A percentile compares a stretch with the other conserved stretches of the same genome.
Evolutionary conservation across 75 land plant species (phyloP).

Genomic region (Pinus albicaulis): DNA sequence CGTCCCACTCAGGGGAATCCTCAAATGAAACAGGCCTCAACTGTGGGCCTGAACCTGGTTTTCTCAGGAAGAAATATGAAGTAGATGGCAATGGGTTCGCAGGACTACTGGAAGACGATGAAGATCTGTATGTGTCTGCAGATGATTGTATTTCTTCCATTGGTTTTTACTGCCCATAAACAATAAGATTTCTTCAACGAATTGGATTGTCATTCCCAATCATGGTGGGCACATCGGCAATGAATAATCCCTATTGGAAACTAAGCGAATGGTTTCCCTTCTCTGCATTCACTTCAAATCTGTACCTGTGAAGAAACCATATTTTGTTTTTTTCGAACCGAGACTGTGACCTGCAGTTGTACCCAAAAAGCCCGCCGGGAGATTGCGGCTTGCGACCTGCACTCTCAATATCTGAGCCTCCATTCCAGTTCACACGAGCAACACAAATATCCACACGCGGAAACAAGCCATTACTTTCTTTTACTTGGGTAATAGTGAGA

Average conservation of each 20-base stretch:
- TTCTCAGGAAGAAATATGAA: constrained; percentile 58
- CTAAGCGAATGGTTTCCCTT: background rate
- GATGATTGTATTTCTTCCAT: constrained; percentile 77
- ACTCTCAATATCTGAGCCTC: background rate
- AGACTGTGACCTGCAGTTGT: background rate
- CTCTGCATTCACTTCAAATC: background rate
- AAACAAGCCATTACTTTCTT: background rate
- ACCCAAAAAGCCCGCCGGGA: background rate
- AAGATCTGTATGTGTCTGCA: constrained; percentile 62
- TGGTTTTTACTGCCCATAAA: background rate
- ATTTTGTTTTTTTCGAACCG: background rate
- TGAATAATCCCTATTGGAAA: constrained; percentile 23
- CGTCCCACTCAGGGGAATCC: constrained; percentile 83
- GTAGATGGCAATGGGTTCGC: constrained; percentile 49
- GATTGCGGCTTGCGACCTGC: background rate
- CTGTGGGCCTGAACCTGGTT: constrained; percentile 56
- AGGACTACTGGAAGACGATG: constrained; percentile 71
- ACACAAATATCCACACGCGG: background rate
- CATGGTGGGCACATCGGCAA: constrained; percentile 28
- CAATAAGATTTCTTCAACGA: constrained; percentile 11
- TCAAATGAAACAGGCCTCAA: constrained; percentile 62
- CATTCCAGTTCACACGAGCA: background rate
- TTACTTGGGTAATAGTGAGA: background rate
- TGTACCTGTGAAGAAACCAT: background rate
- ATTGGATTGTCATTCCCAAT: constrained; percentile 21